These are phyloP conservation scores for Globisporangium iwayamae DNA, from an alignment of 352 stramenopile genomes.

Conservation along the genomic window DNA sequence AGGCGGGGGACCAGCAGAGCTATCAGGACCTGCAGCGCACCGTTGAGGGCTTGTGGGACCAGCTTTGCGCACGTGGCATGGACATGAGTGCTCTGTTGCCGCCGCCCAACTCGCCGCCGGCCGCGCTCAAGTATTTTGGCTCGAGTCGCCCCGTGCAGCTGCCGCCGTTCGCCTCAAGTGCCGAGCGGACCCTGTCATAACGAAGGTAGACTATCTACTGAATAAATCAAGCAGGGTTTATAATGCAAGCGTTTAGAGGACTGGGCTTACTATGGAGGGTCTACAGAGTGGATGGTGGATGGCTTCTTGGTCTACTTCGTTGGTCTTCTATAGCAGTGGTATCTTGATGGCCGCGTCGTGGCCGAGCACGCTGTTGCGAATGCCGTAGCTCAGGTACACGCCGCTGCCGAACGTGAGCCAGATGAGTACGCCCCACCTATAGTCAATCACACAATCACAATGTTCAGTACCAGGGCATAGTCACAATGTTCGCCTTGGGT, in stretches of 20 bases:
- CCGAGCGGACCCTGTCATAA: conserved; percentile 27
- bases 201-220: neutral
- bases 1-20: conserved; percentile 18
- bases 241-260: neutral
- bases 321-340: conserved; percentile 15
- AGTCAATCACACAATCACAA: neutral
- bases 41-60: conserved; percentile 48
- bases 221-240: neutral
- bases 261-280: neutral
- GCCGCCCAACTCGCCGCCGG: conserved; percentile 55
- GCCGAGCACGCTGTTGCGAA: conserved; percentile 64
- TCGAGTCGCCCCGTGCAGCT: conserved; percentile 31
- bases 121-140: conserved; percentile 64
- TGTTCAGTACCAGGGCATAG: neutral
- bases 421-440: conserved; percentile 67
- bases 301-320: neutral
- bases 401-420: conserved; percentile 62
- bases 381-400: conserved; percentile 78
- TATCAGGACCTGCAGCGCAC: conserved; percentile 29
- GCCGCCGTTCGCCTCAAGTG: conserved; percentile 49
- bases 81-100: conserved; percentile 50
- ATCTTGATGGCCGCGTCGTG: conserved; percentile 17
- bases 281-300: neutral
- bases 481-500: neutral
- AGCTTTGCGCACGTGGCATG: conserved; percentile 30